Evolutionary conservation across 768 basidiomycete species (phyloP).

Genomic region (Serendipita indica): DNA sequence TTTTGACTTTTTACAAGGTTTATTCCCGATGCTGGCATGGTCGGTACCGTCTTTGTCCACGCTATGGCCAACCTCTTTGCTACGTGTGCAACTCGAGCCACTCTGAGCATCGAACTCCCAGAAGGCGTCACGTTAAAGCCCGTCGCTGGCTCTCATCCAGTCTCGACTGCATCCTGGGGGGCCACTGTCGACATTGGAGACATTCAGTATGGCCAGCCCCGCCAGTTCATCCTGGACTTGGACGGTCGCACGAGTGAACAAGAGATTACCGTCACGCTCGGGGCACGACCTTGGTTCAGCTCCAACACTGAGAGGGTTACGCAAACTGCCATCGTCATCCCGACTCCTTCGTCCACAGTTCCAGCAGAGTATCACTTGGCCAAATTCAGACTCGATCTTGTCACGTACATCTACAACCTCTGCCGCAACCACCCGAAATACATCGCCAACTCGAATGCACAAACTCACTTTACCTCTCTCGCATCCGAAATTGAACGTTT

Average conservation of each 20-base stretch:
- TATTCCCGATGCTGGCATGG: conserved; percentile 16
- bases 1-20: too few species aligned
- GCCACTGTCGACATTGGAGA: conserved; percentile 9
- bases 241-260: not conserved
- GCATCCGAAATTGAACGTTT: not conserved
- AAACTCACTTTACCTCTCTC: not conserved
- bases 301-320: not conserved
- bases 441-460: not conserved
- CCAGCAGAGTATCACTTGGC: not conserved
- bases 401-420: not conserved
- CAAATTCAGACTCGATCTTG: not conserved
- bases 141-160: not conserved
- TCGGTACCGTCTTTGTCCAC: conserved; percentile 16
- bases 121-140: not conserved
- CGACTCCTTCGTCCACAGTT: not conserved
- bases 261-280: not conserved
- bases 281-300: not conserved
- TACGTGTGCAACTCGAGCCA: conserved; percentile 12
- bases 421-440: not conserved
- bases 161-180: not conserved
- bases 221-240: conserved; percentile 10
- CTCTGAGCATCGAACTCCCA: conserved; percentile 9
- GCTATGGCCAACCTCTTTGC: conserved; percentile 15
- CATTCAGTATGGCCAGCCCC: conserved; percentile 10
- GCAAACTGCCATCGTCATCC: not conserved